Conservation (phyloP, 257 asterid genomes). For the Euphrasia confusa region DNA sequence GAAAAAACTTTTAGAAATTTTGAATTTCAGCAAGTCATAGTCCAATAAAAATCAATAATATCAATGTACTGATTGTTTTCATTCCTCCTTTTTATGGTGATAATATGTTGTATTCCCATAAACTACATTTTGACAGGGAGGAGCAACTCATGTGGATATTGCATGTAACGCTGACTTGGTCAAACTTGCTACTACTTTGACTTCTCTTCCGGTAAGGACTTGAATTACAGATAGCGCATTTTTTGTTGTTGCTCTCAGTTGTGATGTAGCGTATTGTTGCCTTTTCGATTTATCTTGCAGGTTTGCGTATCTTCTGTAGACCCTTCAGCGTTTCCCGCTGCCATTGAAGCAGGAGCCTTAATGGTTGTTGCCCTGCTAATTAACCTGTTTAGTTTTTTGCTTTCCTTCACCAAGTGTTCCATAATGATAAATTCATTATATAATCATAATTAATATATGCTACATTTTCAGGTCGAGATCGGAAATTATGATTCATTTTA, state of each 20-base stretch:
- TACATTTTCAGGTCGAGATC: conserved; percentile 62
- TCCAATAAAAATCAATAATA: too few species aligned
- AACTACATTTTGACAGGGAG: conserved; percentile 46
- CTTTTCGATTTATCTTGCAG: conserved; percentile 33
- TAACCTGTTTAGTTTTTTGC: not conserved
- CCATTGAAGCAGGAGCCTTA: conserved; percentile 88
- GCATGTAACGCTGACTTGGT: conserved; percentile 87
- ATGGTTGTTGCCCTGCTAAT: conserved; percentile 52
- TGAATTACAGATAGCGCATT: not conserved
- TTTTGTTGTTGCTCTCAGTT: too few species aligned
- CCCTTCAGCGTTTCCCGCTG: conserved; percentile 75
- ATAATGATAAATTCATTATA: not conserved
- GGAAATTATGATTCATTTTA: conserved; percentile 90
- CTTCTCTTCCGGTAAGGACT: conserved; percentile 64
- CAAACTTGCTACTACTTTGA: conserved; percentile 68
- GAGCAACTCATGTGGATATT: conserved; percentile 91
- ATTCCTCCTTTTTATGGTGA: too few species aligned
- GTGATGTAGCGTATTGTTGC: too few species aligned
- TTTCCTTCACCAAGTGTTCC: not conserved
- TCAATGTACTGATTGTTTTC: too few species aligned
- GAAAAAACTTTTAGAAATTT: too few species aligned
- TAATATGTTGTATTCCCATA: too few species aligned
- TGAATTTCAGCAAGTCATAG: too few species aligned
- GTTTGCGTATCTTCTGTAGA: conserved; percentile 88
- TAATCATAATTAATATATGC: not conserved